Evolutionary conservation across 139 green algal species (phyloP).

Genomic region (Micractinium sp.): DNA sequence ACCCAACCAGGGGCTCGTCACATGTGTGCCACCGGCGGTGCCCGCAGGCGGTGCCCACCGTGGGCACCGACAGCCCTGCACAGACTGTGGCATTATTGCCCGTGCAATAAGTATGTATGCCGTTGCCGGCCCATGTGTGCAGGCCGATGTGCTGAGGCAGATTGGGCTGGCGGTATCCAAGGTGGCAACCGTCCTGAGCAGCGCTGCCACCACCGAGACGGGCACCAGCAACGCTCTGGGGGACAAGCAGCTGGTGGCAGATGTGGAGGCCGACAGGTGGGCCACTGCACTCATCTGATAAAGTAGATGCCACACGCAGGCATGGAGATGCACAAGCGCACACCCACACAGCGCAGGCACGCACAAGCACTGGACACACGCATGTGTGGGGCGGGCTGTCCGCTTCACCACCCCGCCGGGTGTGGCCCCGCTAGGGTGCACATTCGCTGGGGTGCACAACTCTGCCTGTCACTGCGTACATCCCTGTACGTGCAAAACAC

Average conservation of each 20-base stretch:
- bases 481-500: not conserved
- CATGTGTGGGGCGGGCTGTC: too few species aligned
- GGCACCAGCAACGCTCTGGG: conserved; percentile 65
- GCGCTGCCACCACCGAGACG: not conserved
- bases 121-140: too few species aligned
- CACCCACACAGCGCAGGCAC: not conserved
- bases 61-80: too few species aligned
- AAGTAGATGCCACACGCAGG: too few species aligned
- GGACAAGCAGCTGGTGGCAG: conserved; percentile 74
- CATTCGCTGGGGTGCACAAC: too few species aligned
- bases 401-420: too few species aligned
- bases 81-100: too few species aligned
- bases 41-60: not conserved
- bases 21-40: not conserved
- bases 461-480: not conserved
- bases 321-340: not conserved
- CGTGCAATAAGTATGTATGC: too few species aligned
- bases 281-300: not conserved
- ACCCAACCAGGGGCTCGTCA: too few species aligned
- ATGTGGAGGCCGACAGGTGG: conserved; percentile 71
- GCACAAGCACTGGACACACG: not conserved
- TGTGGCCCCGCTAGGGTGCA: too few species aligned
- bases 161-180: conserved; percentile 5
- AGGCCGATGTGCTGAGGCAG: not conserved
- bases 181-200: conserved; percentile 21